Evolutionary conservation across 2,329 filamentous ascomycete genomes (phyloP).

Genomic region (Akanthomyces dipterigenus): DNA sequence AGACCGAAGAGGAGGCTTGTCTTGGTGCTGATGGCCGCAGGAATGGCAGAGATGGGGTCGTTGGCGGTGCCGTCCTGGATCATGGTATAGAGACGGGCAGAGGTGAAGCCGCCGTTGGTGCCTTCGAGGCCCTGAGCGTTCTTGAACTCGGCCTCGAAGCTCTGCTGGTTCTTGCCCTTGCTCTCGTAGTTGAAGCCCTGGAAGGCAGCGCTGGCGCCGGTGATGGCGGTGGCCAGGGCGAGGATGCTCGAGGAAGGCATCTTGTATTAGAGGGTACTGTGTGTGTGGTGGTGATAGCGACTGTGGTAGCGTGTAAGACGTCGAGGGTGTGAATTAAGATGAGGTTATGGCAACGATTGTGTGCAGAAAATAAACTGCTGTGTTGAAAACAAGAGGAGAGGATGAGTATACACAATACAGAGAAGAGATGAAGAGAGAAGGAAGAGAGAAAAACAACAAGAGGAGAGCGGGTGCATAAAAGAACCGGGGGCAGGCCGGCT

Average conservation of each 20-base stretch:
- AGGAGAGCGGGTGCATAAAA: not conserved
- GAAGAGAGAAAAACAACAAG: not conserved
- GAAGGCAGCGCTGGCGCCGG: conserved; percentile 32
- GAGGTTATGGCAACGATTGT: conserved; percentile 2
- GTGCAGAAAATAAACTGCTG: not conserved
- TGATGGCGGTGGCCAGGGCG: conserved; percentile 28
- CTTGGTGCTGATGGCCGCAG: conserved; percentile 73
- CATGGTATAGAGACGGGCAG: conserved; percentile 70
- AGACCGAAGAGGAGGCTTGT: conserved; percentile 75
- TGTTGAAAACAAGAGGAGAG: not conserved
- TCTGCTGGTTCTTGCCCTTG: conserved; percentile 50
- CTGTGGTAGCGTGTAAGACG: conserved; percentile 6
- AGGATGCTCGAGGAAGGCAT: conserved; percentile 30
- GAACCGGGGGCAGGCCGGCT: not conserved
- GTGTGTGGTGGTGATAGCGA: not conserved
- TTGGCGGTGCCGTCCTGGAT: conserved; percentile 60
- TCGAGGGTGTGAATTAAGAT: not conserved
- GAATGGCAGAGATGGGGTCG: conserved; percentile 64
- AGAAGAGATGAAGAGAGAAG: not conserved
- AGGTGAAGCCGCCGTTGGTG: conserved; percentile 56
- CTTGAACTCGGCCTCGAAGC: conserved; percentile 66
- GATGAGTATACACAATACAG: not conserved
- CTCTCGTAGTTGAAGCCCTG: conserved; percentile 71
- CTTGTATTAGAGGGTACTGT: conserved; percentile 11
- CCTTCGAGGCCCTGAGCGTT: conserved; percentile 57